Evolutionary conservation across 1,284 basidiomycete genomes (phyloP), one percentile per base, ranked within the genome.

Genomic region (Melampsora americana): DNA sequence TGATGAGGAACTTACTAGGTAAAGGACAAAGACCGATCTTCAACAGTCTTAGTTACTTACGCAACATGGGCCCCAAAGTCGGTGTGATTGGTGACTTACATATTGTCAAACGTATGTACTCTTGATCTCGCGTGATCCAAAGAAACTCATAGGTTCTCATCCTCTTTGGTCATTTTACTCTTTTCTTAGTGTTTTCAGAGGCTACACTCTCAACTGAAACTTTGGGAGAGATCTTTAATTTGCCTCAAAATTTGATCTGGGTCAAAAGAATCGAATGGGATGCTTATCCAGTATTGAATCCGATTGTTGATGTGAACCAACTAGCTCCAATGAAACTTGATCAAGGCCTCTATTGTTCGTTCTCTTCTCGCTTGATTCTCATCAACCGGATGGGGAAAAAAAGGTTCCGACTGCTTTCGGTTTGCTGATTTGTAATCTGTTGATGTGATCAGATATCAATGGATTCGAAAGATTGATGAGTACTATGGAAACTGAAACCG

Each of bases 21-120:
- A 86, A 86, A 9, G 85, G 85, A 0, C 84, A 84, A 12, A 86
- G 86, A 69, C 91, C 93, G 0, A 88, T 90, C 74, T 96, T 98
- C 84, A 93, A 93, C 81, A 92, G 91, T 0, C 83, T 98, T 66
- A 89, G 89, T n/a, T 97, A 96, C 83, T 90, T 92, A 77, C 89
- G 90, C 2, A 84, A 84, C 50, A 84, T 90, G 56, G 78, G 82
- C 70, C 81, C 80, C 28, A 80, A 83, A 78, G 78, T 83, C 69
- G 78, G 78, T 69, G 77, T 79, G 50, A 35, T 79, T 66, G 77
- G 78, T 71, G 60, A 78, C 56, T 76, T 30, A 69, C 77, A 69
- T 46, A 70, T 78, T 53, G 67, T 74, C 20, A 77, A 65, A 78
- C 80, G 65, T 77, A 77, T 30, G 79, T 80, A 28, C 18, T 48